Conservation (phyloP, 1,139 yeast species). For the Hansenula sp. region DNA sequence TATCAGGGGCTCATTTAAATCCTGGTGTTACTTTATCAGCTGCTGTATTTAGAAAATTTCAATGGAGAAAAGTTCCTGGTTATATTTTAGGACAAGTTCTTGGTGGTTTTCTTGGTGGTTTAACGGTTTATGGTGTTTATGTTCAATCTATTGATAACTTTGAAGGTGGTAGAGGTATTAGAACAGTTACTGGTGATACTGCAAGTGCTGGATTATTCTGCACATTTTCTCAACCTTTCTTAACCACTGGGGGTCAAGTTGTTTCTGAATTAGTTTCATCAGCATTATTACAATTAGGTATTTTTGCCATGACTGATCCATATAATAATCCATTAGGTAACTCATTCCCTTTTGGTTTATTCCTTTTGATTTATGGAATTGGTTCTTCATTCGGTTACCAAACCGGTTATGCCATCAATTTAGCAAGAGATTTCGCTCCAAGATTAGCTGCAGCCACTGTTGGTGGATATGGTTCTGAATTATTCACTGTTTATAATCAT, state of each 20-base stretch:
- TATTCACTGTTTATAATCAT: slow-evolving; percentile 35
- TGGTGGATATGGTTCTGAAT: slow-evolving; percentile 43
- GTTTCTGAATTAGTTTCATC: slow-evolving; percentile 41
- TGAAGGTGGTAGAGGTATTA: slow-evolving; percentile 23
- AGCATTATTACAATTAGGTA: slow-evolving; percentile 38
- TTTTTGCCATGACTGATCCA: slow-evolving; percentile 45
- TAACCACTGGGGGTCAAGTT: slow-evolving; percentile 40
- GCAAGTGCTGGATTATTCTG: slow-evolving; percentile 40
- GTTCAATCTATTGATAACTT: slow-evolving; percentile 23
- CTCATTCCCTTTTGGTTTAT: slow-evolving; percentile 40
- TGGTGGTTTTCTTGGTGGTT: slow-evolving; percentile 38
- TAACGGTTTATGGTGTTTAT: slow-evolving; percentile 34
- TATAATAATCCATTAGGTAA: slow-evolving; percentile 41
- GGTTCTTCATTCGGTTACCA: slow-evolving; percentile 45
- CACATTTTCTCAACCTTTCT: slow-evolving; percentile 39
- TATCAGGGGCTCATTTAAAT: slow-evolving; percentile 43
- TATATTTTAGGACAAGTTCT: slow-evolving; percentile 36
- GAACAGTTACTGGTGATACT: slow-evolving; percentile 22
- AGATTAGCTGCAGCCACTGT: slow-evolving; percentile 41
- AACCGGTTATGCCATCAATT: slow-evolving; percentile 48
- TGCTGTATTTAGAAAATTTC: slow-evolving; percentile 39
- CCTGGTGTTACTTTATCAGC: slow-evolving; percentile 38
- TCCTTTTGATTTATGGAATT: slow-evolving; percentile 37
- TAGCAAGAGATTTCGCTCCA: slow-evolving; percentile 52
- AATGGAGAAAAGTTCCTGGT: slow-evolving; percentile 36